A percentile compares a stretch with the other conserved stretches of the same genome.
Evolutionary conservation across 352 stramenopile species (phyloP).

Genomic region (Phytophthora fragariae): DNA sequence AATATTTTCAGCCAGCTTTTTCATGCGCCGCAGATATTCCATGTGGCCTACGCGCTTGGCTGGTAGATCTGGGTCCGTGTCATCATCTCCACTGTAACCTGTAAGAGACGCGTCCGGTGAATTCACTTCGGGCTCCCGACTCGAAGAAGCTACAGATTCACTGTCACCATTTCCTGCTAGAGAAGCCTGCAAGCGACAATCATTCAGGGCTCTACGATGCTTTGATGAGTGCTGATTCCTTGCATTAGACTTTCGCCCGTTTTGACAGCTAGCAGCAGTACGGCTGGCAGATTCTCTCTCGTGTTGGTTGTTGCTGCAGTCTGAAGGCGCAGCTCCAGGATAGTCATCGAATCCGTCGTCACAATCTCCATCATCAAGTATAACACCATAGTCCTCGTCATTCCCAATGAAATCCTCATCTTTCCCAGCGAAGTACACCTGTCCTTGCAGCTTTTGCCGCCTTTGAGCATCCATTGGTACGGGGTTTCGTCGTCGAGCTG

Average conservation of each 20-base stretch:
- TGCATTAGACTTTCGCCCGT: neutral
- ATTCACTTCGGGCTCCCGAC: constrained; percentile 1
- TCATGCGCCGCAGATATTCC: constrained; percentile 78
- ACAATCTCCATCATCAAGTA: constrained; percentile 49
- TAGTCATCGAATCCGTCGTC: constrained; percentile 44
- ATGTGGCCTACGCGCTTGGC: constrained; percentile 68
- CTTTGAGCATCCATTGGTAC: constrained; percentile 4
- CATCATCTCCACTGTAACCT: constrained; percentile 40
- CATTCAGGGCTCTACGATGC: constrained; percentile 42
- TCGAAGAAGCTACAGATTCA: constrained; percentile 17
- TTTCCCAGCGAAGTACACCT: constrained; percentile 33
- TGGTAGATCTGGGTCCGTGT: constrained; percentile 51
- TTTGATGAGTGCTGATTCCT: constrained; percentile 13
- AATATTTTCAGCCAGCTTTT: constrained; percentile 69
- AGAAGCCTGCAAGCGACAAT: constrained; percentile 26
- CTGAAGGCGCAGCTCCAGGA: constrained; percentile 14
- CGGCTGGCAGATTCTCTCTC: neutral
- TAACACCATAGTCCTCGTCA: constrained; percentile 51
- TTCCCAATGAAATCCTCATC: constrained; percentile 46
- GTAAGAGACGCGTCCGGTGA: constrained; percentile 11
- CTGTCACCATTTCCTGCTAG: constrained; percentile 13
- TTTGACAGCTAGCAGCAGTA: neutral
- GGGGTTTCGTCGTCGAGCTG: constrained; percentile 13
- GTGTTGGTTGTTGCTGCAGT: constrained; percentile 15
- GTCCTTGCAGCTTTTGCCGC: constrained; percentile 20